A percentile compares a stretch with the other conserved stretches of the same genome.
Evolutionary conservation across 1,284 basidiomycete species (phyloP).

Genomic region (Cryptococcus floricola): DNA sequence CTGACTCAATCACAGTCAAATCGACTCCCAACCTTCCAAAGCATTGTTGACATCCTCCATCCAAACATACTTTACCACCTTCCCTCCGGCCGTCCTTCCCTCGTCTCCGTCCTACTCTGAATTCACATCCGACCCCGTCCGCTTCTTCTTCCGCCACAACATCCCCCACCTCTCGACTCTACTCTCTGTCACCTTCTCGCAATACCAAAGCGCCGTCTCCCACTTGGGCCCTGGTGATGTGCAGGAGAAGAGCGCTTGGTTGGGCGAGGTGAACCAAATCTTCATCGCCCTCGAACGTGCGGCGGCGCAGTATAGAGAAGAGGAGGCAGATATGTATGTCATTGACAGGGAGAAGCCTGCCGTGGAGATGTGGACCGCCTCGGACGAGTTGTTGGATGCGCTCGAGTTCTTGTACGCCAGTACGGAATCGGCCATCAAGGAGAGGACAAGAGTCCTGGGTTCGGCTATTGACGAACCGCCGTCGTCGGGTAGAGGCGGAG

Average conservation of each 20-base stretch:
- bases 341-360: conserved; percentile 56
- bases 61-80: conserved; percentile 24
- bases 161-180: conserved; percentile 51
- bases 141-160: conserved; percentile 77
- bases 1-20: conserved; percentile 23
- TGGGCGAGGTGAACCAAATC: conserved; percentile 70
- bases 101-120: conserved; percentile 46
- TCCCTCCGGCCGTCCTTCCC: conserved; percentile 43
- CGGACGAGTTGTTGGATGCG: conserved; percentile 63
- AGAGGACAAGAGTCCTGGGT: conserved; percentile 53
- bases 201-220: background rate
- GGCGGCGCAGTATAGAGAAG: conserved; percentile 67
- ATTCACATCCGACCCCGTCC: conserved; percentile 68
- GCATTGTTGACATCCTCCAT: conserved; percentile 50
- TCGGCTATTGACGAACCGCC: conserved; percentile 40
- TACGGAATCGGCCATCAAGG: conserved; percentile 55
- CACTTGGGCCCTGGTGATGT: background rate
- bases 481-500: background rate
- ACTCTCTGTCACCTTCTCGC: conserved; percentile 37
- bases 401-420: conserved; percentile 68
- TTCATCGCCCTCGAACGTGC: conserved; percentile 66
- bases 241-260: conserved; percentile 45
- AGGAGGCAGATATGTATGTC: conserved; percentile 70
- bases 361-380: conserved; percentile 81
- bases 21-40: conserved; percentile 30